Evolutionary conservation across 73 alveolate species (phyloP).

Genomic region (Uronychia setigera): DNA sequence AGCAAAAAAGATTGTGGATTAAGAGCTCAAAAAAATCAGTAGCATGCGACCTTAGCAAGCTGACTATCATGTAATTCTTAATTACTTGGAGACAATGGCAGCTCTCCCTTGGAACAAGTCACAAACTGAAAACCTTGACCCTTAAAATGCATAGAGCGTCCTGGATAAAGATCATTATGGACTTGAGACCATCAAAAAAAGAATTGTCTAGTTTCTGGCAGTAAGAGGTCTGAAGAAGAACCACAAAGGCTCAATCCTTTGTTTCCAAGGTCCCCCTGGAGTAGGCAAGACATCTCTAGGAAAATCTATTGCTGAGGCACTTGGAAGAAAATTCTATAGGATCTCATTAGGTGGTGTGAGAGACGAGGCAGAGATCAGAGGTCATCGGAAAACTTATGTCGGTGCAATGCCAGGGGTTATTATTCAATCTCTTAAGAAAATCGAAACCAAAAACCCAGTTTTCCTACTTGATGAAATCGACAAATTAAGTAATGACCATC

Average conservation of each 20-base stretch:
- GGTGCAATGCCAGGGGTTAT: slow-evolving; percentile 95
- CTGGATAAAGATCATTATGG: slow-evolving; percentile 94
- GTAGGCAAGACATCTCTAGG: slow-evolving; percentile 98
- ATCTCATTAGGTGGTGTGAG: slow-evolving; percentile 94
- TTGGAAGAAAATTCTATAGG: slow-evolving; percentile 92
- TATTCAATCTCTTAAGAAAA: slow-evolving; percentile 81
- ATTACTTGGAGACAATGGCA: slow-evolving; percentile 74
- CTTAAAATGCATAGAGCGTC: slow-evolving; percentile 67
- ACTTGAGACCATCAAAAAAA: slow-evolving; percentile 86
- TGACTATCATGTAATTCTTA: slow-evolving; percentile 77
- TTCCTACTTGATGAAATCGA: slow-evolving; percentile 96
- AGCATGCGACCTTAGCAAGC: slow-evolving; percentile 60
- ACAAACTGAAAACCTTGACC: slow-evolving; percentile 66
- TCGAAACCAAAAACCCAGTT: slow-evolving; percentile 92
- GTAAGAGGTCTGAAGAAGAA: slow-evolving; percentile 76
- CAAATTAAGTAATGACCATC: slow-evolving; percentile 82
- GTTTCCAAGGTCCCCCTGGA: slow-evolving; percentile 97
- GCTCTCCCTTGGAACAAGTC: slow-evolving; percentile 83
- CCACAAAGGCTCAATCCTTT: slow-evolving; percentile 84
- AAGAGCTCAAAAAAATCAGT: slow-evolving; percentile 66
- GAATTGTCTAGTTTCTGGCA: slow-evolving; percentile 92
- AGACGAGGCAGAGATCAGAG: slow-evolving; percentile 97
- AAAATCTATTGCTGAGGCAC: slow-evolving; percentile 90
- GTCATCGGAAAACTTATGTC: slow-evolving; percentile 96
- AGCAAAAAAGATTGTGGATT: slow-evolving; percentile 62